A percentile compares a stretch with the other conserved stretches of the same genome.
Evolutionary conservation across 2,329 filamentous ascomycete genomes (phyloP).

Genomic region (Stachybotrys echinatus): DNA sequence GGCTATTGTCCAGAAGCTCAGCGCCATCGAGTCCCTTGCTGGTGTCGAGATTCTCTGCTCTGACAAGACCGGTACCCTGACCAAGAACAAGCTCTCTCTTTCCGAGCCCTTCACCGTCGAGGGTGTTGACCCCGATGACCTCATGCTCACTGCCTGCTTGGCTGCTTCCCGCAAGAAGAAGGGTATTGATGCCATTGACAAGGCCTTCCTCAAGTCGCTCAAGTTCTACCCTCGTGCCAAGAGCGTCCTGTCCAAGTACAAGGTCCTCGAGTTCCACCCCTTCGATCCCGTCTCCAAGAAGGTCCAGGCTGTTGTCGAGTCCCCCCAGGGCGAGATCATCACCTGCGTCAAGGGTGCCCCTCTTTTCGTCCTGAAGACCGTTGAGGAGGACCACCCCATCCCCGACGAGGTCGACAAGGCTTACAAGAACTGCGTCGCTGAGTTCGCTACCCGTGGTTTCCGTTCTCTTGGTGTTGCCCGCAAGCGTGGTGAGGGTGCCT

Average conservation of each 20-base stretch:
- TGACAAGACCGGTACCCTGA: slow-evolving; percentile 90
- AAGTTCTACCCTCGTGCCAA: slow-evolving; percentile 80
- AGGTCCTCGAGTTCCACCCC: slow-evolving; percentile 76
- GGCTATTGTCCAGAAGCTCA: slow-evolving; percentile 89
- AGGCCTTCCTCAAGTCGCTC: slow-evolving; percentile 85
- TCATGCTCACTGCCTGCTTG: slow-evolving; percentile 88
- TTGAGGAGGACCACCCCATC: slow-evolving; percentile 78
- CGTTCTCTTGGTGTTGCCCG: slow-evolving; percentile 89
- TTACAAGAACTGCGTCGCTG: slow-evolving; percentile 89
- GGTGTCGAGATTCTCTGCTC: slow-evolving; percentile 93
- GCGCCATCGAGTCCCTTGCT: slow-evolving; percentile 85
- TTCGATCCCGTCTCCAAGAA: slow-evolving; percentile 95
- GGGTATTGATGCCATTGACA: slow-evolving; percentile 92
- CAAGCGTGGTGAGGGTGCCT: slow-evolving; percentile 74
- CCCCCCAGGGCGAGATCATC: slow-evolving; percentile 76
- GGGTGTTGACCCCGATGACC: slow-evolving; percentile 78
- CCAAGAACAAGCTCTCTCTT: slow-evolving; percentile 89
- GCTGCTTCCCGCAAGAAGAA: slow-evolving; percentile 92
- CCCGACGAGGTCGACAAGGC: slow-evolving; percentile 71
- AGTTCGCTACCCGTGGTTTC: slow-evolving; percentile 90
- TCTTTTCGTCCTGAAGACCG: slow-evolving; percentile 79
- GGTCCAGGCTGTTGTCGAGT: slow-evolving; percentile 78
- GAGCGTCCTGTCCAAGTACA: slow-evolving; percentile 74
- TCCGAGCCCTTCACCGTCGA: slow-evolving; percentile 78
- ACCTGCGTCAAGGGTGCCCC: slow-evolving; percentile 89